Percentiles rank a stretch among this genome's conserved stretches.
Evolutionary conservation across 108 stramenopile species (phyloP).

Genomic region (Skeletonema potamos): DNA sequence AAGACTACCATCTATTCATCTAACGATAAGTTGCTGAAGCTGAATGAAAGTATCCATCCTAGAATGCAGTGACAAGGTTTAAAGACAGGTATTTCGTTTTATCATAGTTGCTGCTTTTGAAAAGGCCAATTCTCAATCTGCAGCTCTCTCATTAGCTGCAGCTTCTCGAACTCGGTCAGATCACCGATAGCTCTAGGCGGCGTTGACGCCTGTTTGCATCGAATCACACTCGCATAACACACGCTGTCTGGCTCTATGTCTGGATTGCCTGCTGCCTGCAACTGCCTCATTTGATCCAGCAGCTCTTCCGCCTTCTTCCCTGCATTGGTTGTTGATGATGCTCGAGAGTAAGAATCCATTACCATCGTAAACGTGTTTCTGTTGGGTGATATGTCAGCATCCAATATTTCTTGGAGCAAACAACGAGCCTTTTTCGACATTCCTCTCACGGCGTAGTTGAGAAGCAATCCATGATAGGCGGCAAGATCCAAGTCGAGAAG

Average conservation of each 20-base stretch:
- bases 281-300: slow-evolving; percentile 42
- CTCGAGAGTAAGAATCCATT: slow-evolving; percentile 48
- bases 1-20: not conserved
- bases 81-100: too few species aligned
- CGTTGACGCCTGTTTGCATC: slow-evolving; percentile 19
- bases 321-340: slow-evolving; percentile 11
- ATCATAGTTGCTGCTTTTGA: not conserved
- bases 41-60: too few species aligned
- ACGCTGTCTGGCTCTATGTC: slow-evolving; percentile 41
- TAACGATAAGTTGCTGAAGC: too few species aligned
- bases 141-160: slow-evolving; percentile 22
- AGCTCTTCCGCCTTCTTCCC: slow-evolving; percentile 26
- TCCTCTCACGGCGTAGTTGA: slow-evolving; percentile 40
- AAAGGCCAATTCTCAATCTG: slow-evolving; percentile 43
- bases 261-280: slow-evolving; percentile 40
- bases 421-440: slow-evolving; percentile 30
- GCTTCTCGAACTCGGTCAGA: slow-evolving; percentile 24
- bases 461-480: slow-evolving; percentile 38
- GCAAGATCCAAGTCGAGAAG: slow-evolving; percentile 25
- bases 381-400: slow-evolving; percentile 25
- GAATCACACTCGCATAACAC: slow-evolving; percentile 29
- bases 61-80: too few species aligned
- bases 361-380: slow-evolving; percentile 60
- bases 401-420: slow-evolving; percentile 34
- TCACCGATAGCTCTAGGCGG: not conserved